Percentiles rank a stretch among this genome's conserved stretches.
phyloP scores from a whole-genome alignment of 169 alveolate genomes.

The Babesia gibsoni region DNA sequence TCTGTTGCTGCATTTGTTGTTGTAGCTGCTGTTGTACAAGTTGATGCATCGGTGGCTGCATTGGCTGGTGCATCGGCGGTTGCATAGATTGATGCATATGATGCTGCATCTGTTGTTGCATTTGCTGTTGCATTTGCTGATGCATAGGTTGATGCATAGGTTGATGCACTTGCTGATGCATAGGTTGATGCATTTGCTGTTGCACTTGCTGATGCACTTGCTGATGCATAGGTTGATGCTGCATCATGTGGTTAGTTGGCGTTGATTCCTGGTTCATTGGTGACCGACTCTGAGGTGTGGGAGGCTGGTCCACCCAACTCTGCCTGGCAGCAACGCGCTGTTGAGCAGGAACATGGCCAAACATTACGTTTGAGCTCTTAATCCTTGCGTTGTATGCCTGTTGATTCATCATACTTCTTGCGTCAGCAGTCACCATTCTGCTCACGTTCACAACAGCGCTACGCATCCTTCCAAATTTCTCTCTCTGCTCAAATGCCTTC shows the following conservation, averaged over 20 bases:
- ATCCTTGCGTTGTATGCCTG: conserved; percentile 12
- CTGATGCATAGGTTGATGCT: not conserved
- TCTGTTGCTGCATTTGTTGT: too few species aligned
- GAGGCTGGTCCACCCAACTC: conserved; percentile 22
- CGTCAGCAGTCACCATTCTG: conserved; percentile 32
- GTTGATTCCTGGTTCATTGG: not conserved
- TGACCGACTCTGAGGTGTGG: not conserved
- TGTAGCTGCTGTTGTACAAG: too few species aligned
- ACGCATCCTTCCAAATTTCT: conserved; percentile 57
- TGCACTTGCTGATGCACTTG: not conserved
- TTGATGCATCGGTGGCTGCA: too few species aligned
- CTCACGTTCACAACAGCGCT: conserved; percentile 36
- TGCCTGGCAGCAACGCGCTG: conserved; percentile 20
- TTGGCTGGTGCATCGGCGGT: too few species aligned
- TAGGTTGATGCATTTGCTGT: not conserved
- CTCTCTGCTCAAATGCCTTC: conserved; percentile 50
- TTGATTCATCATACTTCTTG: conserved; percentile 13
- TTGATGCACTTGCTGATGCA: not conserved
- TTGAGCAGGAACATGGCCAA: conserved; percentile 23
- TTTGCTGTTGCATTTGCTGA: not conserved
- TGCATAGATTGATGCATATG: not conserved
- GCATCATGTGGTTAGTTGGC: conserved; percentile 1
- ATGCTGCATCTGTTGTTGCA: not conserved
- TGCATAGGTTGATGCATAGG: not conserved
- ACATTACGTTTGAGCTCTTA: conserved; percentile 2